phyloP scores from a whole-genome alignment of 1,284 basidiomycete genomes.

The Rhodotorula sp. region DNA sequence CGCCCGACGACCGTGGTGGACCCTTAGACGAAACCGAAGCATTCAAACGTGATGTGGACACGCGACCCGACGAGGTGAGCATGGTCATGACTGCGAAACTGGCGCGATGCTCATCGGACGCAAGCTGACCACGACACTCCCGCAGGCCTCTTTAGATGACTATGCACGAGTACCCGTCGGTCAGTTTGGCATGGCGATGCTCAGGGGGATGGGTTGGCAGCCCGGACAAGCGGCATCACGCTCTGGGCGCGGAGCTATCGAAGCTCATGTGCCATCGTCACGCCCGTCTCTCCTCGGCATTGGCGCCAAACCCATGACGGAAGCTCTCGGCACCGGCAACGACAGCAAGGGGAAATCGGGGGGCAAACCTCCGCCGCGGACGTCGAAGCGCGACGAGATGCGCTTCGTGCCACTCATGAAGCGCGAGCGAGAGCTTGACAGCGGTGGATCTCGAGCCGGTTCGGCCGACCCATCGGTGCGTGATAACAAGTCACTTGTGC shows the following conservation, averaged over 20 bases:
- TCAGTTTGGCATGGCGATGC: slow-evolving; percentile 87
- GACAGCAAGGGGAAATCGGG: slow-evolving; percentile 48
- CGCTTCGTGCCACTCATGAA: slow-evolving; percentile 29
- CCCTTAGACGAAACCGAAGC: slow-evolving; percentile 70
- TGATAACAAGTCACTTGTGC: not conserved
- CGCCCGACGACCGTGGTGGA: slow-evolving; percentile 46
- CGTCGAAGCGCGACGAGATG: slow-evolving; percentile 53
- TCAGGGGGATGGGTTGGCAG: slow-evolving; percentile 96
- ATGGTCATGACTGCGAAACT: not conserved
- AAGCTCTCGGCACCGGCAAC: slow-evolving; percentile 54
- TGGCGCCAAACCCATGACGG: slow-evolving; percentile 73
- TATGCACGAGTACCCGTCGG: slow-evolving; percentile 88
- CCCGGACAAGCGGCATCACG: slow-evolving; percentile 66
- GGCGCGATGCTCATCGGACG: not conserved
- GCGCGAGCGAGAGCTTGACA: slow-evolving; percentile 13
- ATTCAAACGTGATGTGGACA: slow-evolving; percentile 71
- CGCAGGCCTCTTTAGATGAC: slow-evolving; percentile 60
- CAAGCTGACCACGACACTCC: not conserved
- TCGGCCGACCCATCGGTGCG: slow-evolving; percentile 4
- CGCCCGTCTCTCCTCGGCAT: slow-evolving; percentile 82
- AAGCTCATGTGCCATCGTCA: slow-evolving; percentile 75
- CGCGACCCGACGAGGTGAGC: slow-evolving; percentile 63
- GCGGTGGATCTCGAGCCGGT: slow-evolving; percentile 14
- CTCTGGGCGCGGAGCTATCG: slow-evolving; percentile 56
- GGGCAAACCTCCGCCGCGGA: slow-evolving; percentile 55